Percentiles rank a stretch among this genome's conserved stretches.
These are phyloP conservation scores for Aotearoamyces nothofagi DNA, from an alignment of 2,329 filamentous ascomycete genomes.

Conservation along the genomic window DNA sequence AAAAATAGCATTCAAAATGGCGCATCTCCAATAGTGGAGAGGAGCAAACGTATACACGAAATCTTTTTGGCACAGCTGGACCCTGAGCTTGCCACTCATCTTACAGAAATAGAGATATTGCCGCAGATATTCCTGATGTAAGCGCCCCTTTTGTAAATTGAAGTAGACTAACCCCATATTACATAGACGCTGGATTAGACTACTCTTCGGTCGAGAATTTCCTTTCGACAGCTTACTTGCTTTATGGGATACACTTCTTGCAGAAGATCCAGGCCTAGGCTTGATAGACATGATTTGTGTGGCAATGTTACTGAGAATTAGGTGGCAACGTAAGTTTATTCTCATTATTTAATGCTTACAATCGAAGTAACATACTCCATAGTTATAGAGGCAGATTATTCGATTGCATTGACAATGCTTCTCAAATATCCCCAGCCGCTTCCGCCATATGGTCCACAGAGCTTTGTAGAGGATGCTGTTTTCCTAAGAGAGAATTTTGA, in stretches of 20 bases:
- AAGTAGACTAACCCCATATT: conserved; percentile 1
- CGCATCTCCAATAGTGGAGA: conserved; percentile 62
- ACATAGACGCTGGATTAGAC: conserved; percentile 64
- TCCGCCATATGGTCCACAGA: conserved; percentile 50
- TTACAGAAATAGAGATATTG: conserved; percentile 74
- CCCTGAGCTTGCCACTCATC: conserved; percentile 66
- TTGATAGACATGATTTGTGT: conserved; percentile 85
- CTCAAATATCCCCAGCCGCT: conserved; percentile 66
- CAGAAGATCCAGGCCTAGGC: conserved; percentile 65
- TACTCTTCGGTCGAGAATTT: conserved; percentile 89
- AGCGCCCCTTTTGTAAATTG: conserved; percentile 16
- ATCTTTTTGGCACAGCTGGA: conserved; percentile 65
- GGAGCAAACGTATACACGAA: conserved; percentile 79
- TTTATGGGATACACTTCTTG: conserved; percentile 86
- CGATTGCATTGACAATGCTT: conserved; percentile 64
- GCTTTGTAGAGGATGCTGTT: conserved; percentile 75
- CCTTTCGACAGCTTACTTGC: conserved; percentile 69
- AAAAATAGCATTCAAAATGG: conserved; percentile 14
- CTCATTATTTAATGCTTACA: background rate
- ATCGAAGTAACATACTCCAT: conserved; percentile 13
- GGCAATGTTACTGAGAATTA: conserved; percentile 81
- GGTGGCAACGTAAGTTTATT: conserved; percentile 61
- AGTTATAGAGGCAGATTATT: conserved; percentile 83
- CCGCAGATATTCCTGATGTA: conserved; percentile 95
- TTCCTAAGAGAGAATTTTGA: conserved; percentile 54